A percentile compares a stretch with the other conserved stretches of the same genome.
These are phyloP conservation scores for Suillus subalutaceus DNA, from an alignment of 768 basidiomycete species.

Conservation along the genomic window DNA sequence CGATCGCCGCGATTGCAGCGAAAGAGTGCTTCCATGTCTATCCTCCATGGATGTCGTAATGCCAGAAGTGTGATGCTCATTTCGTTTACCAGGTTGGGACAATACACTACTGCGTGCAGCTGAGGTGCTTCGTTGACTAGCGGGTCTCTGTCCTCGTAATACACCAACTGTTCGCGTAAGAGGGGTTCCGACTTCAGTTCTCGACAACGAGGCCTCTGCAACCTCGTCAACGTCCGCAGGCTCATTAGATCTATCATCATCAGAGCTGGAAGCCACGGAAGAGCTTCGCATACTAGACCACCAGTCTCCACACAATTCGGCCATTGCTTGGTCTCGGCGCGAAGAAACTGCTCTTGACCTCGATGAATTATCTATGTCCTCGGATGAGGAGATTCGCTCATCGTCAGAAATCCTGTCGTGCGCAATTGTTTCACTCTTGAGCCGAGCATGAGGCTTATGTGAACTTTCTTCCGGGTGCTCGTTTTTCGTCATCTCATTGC, in stretches of 20 bases:
- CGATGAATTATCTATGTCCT: neutral
- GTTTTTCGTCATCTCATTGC: neutral
- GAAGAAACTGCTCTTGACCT: neutral
- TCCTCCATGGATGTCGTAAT: neutral
- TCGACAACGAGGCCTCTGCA: neutral
- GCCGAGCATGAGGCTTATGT: neutral
- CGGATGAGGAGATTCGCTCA: neutral
- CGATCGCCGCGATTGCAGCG: neutral
- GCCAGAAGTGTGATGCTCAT: neutral
- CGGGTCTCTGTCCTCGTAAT: neutral
- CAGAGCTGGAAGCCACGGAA: neutral
- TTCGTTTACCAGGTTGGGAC: neutral
- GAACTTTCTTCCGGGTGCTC: neutral
- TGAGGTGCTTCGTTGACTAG: neutral
- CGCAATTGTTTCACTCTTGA: neutral
- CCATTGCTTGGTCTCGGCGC: slow-evolving; percentile 2
- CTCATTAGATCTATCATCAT: neutral
- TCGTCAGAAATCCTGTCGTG: neutral
- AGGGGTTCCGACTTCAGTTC: neutral
- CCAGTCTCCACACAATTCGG: slow-evolving; percentile 3
- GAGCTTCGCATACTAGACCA: neutral
- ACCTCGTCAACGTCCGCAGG: neutral
- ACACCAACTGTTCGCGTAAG: neutral
- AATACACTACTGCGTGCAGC: neutral
- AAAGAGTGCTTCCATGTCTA: too few species aligned